phyloP scores from a whole-genome alignment of 2,329 filamentous ascomycete genomes.

The Fusarium sp. region DNA sequence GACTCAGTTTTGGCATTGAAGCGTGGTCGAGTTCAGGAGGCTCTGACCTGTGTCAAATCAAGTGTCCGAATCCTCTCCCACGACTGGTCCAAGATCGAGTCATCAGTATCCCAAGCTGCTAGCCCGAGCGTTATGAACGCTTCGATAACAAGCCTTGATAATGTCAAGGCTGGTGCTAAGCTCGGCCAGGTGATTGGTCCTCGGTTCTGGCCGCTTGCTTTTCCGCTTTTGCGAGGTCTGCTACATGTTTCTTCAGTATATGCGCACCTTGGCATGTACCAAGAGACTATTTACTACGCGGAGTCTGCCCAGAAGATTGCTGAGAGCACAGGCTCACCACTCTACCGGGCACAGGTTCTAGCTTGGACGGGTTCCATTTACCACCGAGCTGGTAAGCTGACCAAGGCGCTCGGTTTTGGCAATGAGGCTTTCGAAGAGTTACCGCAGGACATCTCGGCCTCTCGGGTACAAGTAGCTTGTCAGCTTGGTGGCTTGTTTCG shows the following conservation, averaged over 20 bases:
- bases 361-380: slow-evolving; percentile 69
- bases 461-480: slow-evolving; percentile 62
- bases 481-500: slow-evolving; percentile 69
- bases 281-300: slow-evolving; percentile 89
- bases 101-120: slow-evolving; percentile 33
- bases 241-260: slow-evolving; percentile 83
- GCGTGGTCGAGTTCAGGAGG: slow-evolving; percentile 69
- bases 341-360: slow-evolving; percentile 68
- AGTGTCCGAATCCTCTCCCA: slow-evolving; percentile 68
- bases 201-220: slow-evolving; percentile 83
- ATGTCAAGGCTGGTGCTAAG: slow-evolving; percentile 43
- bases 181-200: slow-evolving; percentile 58
- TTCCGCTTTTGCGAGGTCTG: slow-evolving; percentile 78
- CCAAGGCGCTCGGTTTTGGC: slow-evolving; percentile 69
- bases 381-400: slow-evolving; percentile 68
- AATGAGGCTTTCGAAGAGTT: slow-evolving; percentile 67
- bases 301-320: slow-evolving; percentile 87
- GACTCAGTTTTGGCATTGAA: slow-evolving; percentile 76
- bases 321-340: slow-evolving; percentile 72
- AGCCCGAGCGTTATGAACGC: slow-evolving; percentile 48
- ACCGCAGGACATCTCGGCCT: slow-evolving; percentile 56
- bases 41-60: slow-evolving; percentile 69
- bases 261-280: slow-evolving; percentile 85
- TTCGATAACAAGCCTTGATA: slow-evolving; percentile 49
- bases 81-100: slow-evolving; percentile 68